Percentiles rank a stretch among this genome's conserved stretches.
These are phyloP conservation scores for Ganoderma sp. DNA, from an alignment of 1,284 basidiomycete species.

Conservation along the genomic window DNA sequence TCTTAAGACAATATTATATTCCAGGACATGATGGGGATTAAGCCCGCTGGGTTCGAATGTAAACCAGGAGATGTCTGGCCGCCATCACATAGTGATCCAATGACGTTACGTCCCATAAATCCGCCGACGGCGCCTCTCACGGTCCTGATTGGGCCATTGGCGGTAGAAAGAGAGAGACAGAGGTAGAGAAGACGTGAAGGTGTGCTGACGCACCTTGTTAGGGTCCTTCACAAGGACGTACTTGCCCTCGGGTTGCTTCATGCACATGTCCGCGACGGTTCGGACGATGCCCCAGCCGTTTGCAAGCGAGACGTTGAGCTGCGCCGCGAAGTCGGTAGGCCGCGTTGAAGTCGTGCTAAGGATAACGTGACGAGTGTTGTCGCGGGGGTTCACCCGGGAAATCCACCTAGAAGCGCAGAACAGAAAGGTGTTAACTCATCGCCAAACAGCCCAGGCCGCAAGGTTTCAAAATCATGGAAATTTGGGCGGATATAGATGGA, in stretches of 20 bases:
- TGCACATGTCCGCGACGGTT: conserved; percentile 88
- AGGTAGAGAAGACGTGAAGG: conserved; percentile 27
- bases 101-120: conserved; percentile 19
- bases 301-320: conserved; percentile 93
- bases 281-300: conserved; percentile 99
- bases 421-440: background rate
- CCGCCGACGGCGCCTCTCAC: conserved; percentile 15
- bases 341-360: conserved; percentile 95
- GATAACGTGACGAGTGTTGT: conserved; percentile 95
- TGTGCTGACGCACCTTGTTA: conserved; percentile 76
- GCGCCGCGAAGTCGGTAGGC: conserved; percentile 91
- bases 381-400: conserved; percentile 91
- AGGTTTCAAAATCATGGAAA: background rate
- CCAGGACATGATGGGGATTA: conserved; percentile 9
- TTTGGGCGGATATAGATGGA: background rate
- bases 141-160: conserved; percentile 6
- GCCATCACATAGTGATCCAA: conserved; percentile 20
- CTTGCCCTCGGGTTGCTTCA: conserved; percentile 97
- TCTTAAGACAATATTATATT: conserved; percentile 1
- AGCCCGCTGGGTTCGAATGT: conserved; percentile 11
- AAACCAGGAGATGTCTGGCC: conserved; percentile 1
- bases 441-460: background rate
- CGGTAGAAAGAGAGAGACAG: conserved; percentile 12
- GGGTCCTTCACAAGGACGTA: conserved; percentile 96
- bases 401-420: conserved; percentile 67